phyloP scores from a whole-genome alignment of 1,284 basidiomycete genomes.

The Fistulinella cinereoalba region DNA sequence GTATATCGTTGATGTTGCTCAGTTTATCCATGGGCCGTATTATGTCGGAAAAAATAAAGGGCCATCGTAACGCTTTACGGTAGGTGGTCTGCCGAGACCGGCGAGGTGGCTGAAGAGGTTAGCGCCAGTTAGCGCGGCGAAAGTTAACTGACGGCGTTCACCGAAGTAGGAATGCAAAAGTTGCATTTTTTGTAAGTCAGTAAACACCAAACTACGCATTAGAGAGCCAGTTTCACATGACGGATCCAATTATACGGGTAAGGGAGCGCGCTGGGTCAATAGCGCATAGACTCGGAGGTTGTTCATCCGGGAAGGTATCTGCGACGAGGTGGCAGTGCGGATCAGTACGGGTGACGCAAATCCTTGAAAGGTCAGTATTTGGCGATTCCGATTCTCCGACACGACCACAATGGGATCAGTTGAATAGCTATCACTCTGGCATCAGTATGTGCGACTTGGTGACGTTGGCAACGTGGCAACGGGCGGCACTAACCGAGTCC shows the following conservation, averaged over 20 bases:
- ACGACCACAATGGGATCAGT: neutral
- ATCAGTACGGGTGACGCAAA: neutral
- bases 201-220: neutral
- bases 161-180: slow-evolving; percentile 29
- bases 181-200: slow-evolving; percentile 26
- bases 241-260: slow-evolving; percentile 43
- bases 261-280: slow-evolving; percentile 40
- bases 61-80: no score
- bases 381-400: neutral
- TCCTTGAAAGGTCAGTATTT: neutral
- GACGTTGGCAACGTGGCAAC: slow-evolving; percentile 8
- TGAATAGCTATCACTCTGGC: neutral
- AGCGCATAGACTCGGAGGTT: slow-evolving; percentile 38
- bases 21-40: slow-evolving; percentile 26
- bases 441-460: neutral
- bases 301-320: slow-evolving; percentile 33
- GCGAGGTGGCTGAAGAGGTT: slow-evolving; percentile 29
- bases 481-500: slow-evolving; percentile 9
- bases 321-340: slow-evolving; percentile 23
- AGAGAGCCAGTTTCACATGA: slow-evolving; percentile 26
- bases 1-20: slow-evolving; percentile 34
- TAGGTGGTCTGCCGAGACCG: slow-evolving; percentile 34
- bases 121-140: slow-evolving; percentile 23
- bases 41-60: no score
- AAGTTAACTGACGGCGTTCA: slow-evolving; percentile 29